Evolutionary conservation across 1,139 yeast genomes (phyloP).

Genomic region (Hansenula lynferdii): DNA sequence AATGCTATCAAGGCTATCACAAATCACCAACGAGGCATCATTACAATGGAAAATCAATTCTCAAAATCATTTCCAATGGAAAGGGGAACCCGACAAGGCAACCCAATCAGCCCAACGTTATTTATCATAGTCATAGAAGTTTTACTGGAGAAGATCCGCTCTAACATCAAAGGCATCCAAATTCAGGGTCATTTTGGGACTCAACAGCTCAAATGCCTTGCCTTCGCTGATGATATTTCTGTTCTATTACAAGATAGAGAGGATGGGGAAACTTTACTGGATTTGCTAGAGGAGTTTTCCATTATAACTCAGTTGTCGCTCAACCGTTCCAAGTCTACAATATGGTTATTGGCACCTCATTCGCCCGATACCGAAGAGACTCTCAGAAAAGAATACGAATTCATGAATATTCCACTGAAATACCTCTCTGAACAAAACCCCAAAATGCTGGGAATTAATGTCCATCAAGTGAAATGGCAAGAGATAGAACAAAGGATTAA

Average conservation of each 20-base stretch:
- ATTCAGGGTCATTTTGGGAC: background rate
- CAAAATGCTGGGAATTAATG: no score
- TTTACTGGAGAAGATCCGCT: background rate
- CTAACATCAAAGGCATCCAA: background rate
- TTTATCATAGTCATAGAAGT: background rate
- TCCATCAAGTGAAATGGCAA: no score
- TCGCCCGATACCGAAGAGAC: no score
- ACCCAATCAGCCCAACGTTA: background rate
- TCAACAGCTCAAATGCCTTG: background rate
- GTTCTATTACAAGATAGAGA: background rate
- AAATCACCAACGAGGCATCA: no score
- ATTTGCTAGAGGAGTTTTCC: background rate
- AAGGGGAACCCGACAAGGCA: background rate
- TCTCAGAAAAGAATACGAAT: no score
- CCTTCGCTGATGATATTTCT: background rate
- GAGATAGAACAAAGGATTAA: no score
- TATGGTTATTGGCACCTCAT: no score
- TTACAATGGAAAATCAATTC: no score
- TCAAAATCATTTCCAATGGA: background rate
- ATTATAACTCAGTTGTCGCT: background rate
- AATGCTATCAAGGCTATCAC: no score
- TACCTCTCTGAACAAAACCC: no score
- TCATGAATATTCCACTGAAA: no score
- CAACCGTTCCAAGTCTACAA: background rate
- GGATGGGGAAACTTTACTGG: background rate